Base-by-base conservation (phyloP, 352 stramenopile species). In the Pythium plurisporium region DNA sequence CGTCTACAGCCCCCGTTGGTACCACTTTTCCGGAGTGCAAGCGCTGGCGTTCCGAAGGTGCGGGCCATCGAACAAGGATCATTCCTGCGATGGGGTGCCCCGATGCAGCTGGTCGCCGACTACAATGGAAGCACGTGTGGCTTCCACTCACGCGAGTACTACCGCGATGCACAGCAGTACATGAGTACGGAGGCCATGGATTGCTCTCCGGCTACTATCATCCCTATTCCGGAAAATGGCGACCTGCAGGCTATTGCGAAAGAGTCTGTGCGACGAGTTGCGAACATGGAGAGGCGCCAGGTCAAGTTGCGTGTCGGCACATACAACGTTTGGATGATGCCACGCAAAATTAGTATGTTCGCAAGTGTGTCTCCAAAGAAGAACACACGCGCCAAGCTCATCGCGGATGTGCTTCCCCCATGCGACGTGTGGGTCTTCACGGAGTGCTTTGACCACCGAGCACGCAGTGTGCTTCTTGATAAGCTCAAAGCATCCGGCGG, bases 261-360 rank as follows among this genome's bases (percentile, higher is more conserved):
- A 49, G 80, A 89, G 42, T 91, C 80, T 4, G 84, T 81, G 31
- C 74, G 78, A 9, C 74, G 63, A 22, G 60, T 91, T 25, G 78
- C 80, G 10, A 74, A 87, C 34, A 46, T 88, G 15, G 78, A 89
- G 37, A 72, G 70, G 27, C 74, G 74, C 17, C 76, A 77, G 19
- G 76, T 91, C 26, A 59, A 55, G 23, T 30, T 91, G 7, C 77
- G 63, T 25, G 66, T 91, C 7, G 82, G 79, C 25, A 91, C 79
- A 12, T 91, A 89, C 70, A 91, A 89, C 52, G 77, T 91, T 14
- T 91, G 82, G 82, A 91, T 91, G 82, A 74, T 91, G 74, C 82
- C 81, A 8, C 79, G 78, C 41, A 89, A 88, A 48, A 73, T 91
- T 34, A 87, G 73, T 36, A 74, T 70, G 33, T 91, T 91, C 55